phyloP scores from a whole-genome alignment of 768 basidiomycete species.

The Lactarius akahatsu region DNA sequence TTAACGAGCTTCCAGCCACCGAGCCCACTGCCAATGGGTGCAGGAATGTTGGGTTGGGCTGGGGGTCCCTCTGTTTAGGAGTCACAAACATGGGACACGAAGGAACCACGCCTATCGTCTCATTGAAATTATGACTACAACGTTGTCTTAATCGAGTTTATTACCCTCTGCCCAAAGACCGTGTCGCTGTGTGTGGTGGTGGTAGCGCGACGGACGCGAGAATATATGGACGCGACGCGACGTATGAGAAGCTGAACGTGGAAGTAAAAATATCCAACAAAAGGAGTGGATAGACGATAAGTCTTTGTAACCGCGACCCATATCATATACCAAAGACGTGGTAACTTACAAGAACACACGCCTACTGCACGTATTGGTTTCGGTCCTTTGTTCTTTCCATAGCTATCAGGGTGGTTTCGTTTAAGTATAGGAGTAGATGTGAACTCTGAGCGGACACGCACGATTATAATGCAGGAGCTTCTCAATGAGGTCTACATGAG shows the following conservation, averaged over 20 bases:
- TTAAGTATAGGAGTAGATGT: neutral
- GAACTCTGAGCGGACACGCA: conserved; percentile 40
- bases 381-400: conserved; percentile 34
- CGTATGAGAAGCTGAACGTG: neutral
- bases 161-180: neutral
- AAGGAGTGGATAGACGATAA: neutral
- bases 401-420: conserved; percentile 15
- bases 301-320: neutral
- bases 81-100: neutral
- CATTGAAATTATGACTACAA: neutral
- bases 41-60: neutral
- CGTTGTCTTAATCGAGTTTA: conserved; percentile 2
- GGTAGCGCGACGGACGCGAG: neutral
- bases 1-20: neutral
- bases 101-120: neutral
- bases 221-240: too few species aligned
- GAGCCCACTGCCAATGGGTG: neutral
- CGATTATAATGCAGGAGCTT: conserved; percentile 96
- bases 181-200: neutral
- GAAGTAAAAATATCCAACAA: neutral
- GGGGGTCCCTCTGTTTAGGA: neutral
- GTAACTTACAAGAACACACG: neutral
- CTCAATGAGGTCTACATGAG: conserved; percentile 97
- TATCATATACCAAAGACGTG: neutral
- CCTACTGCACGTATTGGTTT: conserved; percentile 20